These are phyloP conservation scores for Fusarium sp. DNA, from an alignment of 2,329 filamentous ascomycete genomes.

Conservation along the genomic window DNA sequence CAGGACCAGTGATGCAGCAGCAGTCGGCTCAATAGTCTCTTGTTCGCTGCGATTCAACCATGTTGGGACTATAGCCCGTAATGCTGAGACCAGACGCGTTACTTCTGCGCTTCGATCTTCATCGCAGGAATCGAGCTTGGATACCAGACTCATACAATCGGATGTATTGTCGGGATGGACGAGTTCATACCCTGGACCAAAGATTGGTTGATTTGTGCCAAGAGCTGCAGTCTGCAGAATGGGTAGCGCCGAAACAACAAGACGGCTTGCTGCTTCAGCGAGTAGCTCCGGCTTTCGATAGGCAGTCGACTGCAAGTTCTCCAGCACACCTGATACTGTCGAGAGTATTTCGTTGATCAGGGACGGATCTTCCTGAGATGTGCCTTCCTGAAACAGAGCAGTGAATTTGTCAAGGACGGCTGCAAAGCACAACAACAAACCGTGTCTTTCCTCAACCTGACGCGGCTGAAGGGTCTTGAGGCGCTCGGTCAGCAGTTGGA, in stretches of 20 bases:
- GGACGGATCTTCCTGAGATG: constrained; percentile 34
- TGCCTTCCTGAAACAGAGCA: constrained; percentile 39
- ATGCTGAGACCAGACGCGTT: constrained; percentile 38
- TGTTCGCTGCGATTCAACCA: constrained; percentile 65
- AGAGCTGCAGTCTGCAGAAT: constrained; percentile 56
- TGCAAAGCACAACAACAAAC: constrained; percentile 72
- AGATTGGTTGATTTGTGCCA: constrained; percentile 3
- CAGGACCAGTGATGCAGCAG: constrained; percentile 63
- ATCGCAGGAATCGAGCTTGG: constrained; percentile 32
- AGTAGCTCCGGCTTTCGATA: constrained; percentile 73
- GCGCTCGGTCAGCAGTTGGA: constrained; percentile 58
- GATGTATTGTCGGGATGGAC: constrained; percentile 38
- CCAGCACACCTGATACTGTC: constrained; percentile 53
- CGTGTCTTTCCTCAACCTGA: constrained; percentile 78
- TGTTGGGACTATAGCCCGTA: constrained; percentile 53
- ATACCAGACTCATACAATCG: constrained; percentile 42
- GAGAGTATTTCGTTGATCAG: constrained; percentile 48
- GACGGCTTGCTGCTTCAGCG: constrained; percentile 69
- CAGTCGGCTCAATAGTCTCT: constrained; percentile 62
- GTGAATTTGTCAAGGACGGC: constrained; percentile 65
- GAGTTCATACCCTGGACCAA: constrained; percentile 42
- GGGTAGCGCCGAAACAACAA: constrained; percentile 66
- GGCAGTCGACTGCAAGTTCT: constrained; percentile 55
- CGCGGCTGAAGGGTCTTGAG: constrained; percentile 61
- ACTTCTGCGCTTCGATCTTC: constrained; percentile 14